These are phyloP conservation scores for Debaryomycetaceae sp. DNA, from an alignment of 1,139 yeast genomes.

Conservation along the genomic window DNA sequence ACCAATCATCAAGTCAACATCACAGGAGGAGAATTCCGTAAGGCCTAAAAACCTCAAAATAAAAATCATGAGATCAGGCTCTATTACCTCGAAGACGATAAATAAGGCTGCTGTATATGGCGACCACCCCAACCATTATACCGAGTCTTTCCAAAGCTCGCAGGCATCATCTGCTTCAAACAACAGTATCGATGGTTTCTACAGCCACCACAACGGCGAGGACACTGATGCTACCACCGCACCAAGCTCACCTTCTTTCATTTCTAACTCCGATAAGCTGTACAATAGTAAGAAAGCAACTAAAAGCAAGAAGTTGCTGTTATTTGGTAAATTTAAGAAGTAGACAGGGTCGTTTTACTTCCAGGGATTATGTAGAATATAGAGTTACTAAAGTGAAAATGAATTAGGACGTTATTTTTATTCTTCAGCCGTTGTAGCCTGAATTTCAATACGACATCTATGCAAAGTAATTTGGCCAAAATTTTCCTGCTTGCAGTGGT, in stretches of 20 bases:
- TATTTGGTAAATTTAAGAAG: slow-evolving; percentile 12
- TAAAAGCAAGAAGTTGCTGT: slow-evolving; percentile 11
- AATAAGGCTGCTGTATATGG: neutral
- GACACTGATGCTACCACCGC: neutral
- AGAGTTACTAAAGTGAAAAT: too few relatives aligned
- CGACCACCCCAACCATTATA: neutral
- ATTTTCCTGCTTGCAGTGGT: too few relatives aligned
- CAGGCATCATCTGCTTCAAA: neutral
- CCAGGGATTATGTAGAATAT: neutral
- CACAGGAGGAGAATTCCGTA: neutral
- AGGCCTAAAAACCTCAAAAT: neutral
- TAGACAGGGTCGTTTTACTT: neutral
- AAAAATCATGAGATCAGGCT: neutral
- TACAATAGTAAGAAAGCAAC: neutral
- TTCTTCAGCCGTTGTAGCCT: too few relatives aligned
- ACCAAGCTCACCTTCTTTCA: neutral
- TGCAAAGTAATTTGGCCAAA: too few relatives aligned
- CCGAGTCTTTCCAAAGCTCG: neutral
- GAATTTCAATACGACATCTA: too few relatives aligned
- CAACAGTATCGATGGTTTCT: neutral
- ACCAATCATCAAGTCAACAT: neutral
- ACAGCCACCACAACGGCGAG: neutral
- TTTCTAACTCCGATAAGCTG: neutral
- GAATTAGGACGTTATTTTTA: too few relatives aligned
- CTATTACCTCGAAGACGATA: neutral